Conservation (phyloP, 1,284 basidiomycete genomes). For the Cryptococcus hybrid region DNA sequence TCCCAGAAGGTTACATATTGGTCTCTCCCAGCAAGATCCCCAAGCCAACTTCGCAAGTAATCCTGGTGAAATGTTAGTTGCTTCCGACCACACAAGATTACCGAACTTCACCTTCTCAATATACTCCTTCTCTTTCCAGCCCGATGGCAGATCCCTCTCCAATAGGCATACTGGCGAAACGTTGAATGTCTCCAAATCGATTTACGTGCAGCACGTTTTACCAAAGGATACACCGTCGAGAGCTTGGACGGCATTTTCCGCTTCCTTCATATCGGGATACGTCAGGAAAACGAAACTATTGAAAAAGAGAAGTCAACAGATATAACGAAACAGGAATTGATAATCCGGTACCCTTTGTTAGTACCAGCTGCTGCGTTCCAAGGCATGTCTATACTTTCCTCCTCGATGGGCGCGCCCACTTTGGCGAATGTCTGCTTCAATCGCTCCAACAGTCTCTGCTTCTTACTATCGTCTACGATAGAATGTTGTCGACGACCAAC, state of each 20-base stretch:
- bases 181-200: conserved; percentile 90
- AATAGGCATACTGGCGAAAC: conserved; percentile 76
- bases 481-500: conserved; percentile 81
- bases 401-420: conserved; percentile 72
- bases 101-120: conserved; percentile 63
- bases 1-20: conserved; percentile 94
- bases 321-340: not conserved
- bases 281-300: conserved; percentile 86
- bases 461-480: conserved; percentile 76
- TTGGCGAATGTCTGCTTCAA: conserved; percentile 78
- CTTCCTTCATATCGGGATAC: conserved; percentile 76
- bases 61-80: conserved; percentile 58
- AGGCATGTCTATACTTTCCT: conserved; percentile 74
- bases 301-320: not conserved
- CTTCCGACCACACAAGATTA: not conserved
- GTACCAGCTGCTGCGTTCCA: conserved; percentile 76
- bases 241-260: conserved; percentile 71
- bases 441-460: conserved; percentile 71
- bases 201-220: conserved; percentile 89
- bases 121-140: conserved; percentile 69
- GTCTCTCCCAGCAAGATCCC: conserved; percentile 87
- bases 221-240: conserved; percentile 88
- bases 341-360: conserved; percentile 74
- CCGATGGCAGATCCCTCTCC: conserved; percentile 64
- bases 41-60: conserved; percentile 93